These are phyloP conservation scores for Aspergillus nanangensis DNA, from an alignment of 495 filamentous ascomycete species.

Conservation along the genomic window DNA sequence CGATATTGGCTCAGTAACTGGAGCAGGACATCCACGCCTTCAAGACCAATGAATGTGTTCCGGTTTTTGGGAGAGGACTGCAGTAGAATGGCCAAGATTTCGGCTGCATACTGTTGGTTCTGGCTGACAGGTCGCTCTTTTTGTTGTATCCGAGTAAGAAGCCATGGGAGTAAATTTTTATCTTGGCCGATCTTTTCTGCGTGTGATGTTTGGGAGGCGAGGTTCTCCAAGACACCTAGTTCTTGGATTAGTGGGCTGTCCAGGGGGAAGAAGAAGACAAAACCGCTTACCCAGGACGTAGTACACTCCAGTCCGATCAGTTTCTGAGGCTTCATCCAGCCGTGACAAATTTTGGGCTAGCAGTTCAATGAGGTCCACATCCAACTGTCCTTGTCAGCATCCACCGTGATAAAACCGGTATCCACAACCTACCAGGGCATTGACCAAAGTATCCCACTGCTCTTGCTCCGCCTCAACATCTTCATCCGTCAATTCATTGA, in stretches of 20 bases:
- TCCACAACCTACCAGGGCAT: slow-evolving; percentile 58
- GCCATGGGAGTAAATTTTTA: slow-evolving; percentile 65
- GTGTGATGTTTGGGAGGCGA: slow-evolving; percentile 64
- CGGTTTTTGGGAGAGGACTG: slow-evolving; percentile 66
- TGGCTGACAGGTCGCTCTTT: slow-evolving; percentile 63
- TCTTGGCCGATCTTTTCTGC: slow-evolving; percentile 68
- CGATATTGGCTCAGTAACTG: slow-evolving; percentile 87
- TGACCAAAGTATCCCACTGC: slow-evolving; percentile 79
- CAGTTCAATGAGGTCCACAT: slow-evolving; percentile 80
- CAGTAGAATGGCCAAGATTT: slow-evolving; percentile 82
- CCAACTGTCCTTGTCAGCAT: slow-evolving; percentile 43
- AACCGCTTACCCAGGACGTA: slow-evolving; percentile 62
- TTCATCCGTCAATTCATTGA: slow-evolving; percentile 90
- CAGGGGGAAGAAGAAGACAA: neutral
- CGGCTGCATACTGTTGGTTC: slow-evolving; percentile 94
- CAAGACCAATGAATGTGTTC: slow-evolving; percentile 54
- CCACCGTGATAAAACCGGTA: neutral
- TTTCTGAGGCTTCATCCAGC: slow-evolving; percentile 73
- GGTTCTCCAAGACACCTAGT: slow-evolving; percentile 78
- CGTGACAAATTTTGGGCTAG: slow-evolving; percentile 78
- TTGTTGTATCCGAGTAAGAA: slow-evolving; percentile 64
- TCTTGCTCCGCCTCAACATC: slow-evolving; percentile 80
- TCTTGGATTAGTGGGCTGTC: no score
- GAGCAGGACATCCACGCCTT: slow-evolving; percentile 75
- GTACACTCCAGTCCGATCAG: slow-evolving; percentile 81